Percentiles rank a stretch among this genome's conserved stretches.
phyloP scores from a whole-genome alignment of 768 basidiomycete species.

The Tylopilus plumbeoviolaceoides region DNA sequence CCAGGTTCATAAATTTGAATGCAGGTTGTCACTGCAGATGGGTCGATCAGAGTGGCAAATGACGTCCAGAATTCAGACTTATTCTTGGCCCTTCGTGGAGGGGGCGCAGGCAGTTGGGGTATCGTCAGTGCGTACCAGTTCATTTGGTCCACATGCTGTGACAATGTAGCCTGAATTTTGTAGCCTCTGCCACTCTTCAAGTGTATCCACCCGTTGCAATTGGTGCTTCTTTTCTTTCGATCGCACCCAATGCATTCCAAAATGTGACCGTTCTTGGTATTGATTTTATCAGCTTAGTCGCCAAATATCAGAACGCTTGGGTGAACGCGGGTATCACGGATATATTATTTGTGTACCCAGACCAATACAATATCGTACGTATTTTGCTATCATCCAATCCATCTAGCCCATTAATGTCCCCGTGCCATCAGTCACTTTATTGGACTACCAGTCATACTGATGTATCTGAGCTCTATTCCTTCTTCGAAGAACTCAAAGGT shows the following conservation, averaged over 20 bases:
- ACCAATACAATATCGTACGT: slow-evolving; percentile 16
- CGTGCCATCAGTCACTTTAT: slow-evolving; percentile 9
- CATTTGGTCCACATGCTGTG: not conserved
- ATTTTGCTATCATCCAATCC: not conserved
- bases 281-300: slow-evolving; percentile 13
- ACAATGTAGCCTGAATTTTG: not conserved
- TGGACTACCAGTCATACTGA: slow-evolving; percentile 4
- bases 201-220: slow-evolving; percentile 9
- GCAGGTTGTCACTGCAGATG: slow-evolving; percentile 39
- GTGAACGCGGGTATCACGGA: slow-evolving; percentile 10
- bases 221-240: slow-evolving; percentile 9
- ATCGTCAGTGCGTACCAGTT: slow-evolving; percentile 31
- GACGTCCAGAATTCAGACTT: slow-evolving; percentile 40
- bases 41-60: slow-evolving; percentile 38
- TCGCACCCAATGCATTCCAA: slow-evolving; percentile 8
- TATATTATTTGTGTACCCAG: not conserved
- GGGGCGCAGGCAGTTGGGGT: slow-evolving; percentile 48
- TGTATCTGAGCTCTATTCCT: slow-evolving; percentile 10
- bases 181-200: slow-evolving; percentile 19
- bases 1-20: not conserved
- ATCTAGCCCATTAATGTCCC: not conserved
- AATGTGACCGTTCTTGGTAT: slow-evolving; percentile 15
- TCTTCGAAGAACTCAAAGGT: slow-evolving; percentile 15
- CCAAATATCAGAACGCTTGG: slow-evolving; percentile 17
- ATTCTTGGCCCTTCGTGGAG: slow-evolving; percentile 53